Base-by-base conservation (phyloP, 2,329 filamentous ascomycete species). In the Pseudogymnoascus sp. region DNA sequence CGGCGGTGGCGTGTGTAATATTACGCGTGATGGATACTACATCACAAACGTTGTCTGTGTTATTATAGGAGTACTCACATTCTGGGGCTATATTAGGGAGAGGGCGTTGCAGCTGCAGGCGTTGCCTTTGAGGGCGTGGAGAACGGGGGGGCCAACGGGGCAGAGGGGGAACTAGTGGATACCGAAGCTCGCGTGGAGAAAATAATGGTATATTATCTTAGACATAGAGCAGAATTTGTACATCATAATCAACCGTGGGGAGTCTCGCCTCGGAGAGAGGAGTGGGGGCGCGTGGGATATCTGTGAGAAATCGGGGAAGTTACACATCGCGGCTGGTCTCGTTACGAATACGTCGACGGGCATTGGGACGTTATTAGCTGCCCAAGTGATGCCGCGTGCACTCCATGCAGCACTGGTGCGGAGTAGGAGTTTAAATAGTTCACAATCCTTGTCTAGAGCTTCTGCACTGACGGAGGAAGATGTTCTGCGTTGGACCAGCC, bases 21-120 rank as follows among this genome's bases (percentile, higher is more conserved):
- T 93, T 70, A 76, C 84, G 50, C 86, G 85, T 18, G 94, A 99
- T 71, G 94, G 94, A 0, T 99, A 96, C 77, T 96, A 97, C 75
- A 87, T 91, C 66, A 94, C 96, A 67, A 99, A 99, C 73, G 80
- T 97, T 28, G 71, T 97, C 16, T 99, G 95, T 74, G 91, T 99
- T 60, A 70, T 91, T 28, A 84, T 97, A 67, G 94, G 94, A 5
- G 76, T 88, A 0, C 75, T 91, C 21, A 96, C 92, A 0, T 97
- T 99, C 73, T 82, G 86, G 75, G 81, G 86, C 70, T 97, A 89
- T 73, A 97, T 99, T 72, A 87, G 87, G 72, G 91, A 91, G 40
- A 89, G 89, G 69, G 93, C 95, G 53, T 75, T 90, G 72, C 89
- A 90, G 69, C 80, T 99, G 68, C 92, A 97, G 78, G 77, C 82